Conservation (phyloP, 768 basidiomycete species). For the Lentinula guzmanii region DNA sequence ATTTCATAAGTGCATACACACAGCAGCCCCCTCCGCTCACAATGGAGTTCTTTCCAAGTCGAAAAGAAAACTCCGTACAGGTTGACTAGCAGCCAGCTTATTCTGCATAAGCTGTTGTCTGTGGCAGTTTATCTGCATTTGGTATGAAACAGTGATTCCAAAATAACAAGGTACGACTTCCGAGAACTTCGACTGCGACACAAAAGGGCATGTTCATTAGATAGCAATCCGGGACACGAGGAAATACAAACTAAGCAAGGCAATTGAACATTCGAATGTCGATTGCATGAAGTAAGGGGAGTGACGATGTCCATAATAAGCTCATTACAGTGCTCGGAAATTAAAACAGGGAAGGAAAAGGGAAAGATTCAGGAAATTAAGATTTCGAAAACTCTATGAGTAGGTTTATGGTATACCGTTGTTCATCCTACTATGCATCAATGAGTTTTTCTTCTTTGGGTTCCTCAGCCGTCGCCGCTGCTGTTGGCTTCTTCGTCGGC, state of each 20-base stretch:
- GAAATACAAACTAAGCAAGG: background rate
- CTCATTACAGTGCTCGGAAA: background rate
- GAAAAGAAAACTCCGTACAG: too few species aligned
- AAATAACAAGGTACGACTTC: too few species aligned
- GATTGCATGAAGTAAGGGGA: background rate
- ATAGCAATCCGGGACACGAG: background rate
- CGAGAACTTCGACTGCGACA: background rate
- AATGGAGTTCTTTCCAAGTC: too few species aligned
- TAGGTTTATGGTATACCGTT: too few species aligned
- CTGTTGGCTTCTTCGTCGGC: constrained; percentile 54
- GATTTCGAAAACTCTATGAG: background rate
- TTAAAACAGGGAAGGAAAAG: background rate
- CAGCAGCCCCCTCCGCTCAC: too few species aligned
- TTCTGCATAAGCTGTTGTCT: too few species aligned
- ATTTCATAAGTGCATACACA: too few species aligned
- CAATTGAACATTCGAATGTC: background rate
- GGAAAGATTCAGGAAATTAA: background rate
- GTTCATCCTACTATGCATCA: constrained; percentile 43
- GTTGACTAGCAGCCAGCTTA: too few species aligned
- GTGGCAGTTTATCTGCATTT: background rate
- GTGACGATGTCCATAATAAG: background rate
- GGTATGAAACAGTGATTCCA: background rate
- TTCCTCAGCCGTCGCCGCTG: constrained; percentile 42
- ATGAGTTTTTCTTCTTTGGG: constrained; percentile 54
- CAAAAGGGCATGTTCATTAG: background rate